Evolutionary conservation across 1,139 yeast species (phyloP).

Genomic region (Saccharomycopsis hybrid): DNA sequence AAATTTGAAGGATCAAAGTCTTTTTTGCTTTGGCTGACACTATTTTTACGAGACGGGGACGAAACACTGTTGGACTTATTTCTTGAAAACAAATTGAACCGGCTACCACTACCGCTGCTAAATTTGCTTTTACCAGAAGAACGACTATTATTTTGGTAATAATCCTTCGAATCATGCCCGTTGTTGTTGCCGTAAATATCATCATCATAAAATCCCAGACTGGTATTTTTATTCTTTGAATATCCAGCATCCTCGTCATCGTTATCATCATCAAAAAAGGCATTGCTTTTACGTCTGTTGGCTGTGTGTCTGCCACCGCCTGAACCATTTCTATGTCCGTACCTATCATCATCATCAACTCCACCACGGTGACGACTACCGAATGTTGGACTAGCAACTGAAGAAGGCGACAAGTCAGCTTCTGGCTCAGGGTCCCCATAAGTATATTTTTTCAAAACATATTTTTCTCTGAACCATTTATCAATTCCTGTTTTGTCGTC

Average conservation of each 20-base stretch:
- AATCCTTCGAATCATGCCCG: slow-evolving; percentile 11
- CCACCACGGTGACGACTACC: neutral
- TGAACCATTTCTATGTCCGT: neutral
- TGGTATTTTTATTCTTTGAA: neutral
- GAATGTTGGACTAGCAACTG: neutral
- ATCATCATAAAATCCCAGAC: slow-evolving; percentile 9
- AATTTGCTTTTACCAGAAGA: neutral
- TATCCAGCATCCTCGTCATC: slow-evolving; percentile 9
- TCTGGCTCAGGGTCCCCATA: slow-evolving; percentile 3
- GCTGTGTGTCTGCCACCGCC: too few species aligned
- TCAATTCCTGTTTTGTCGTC: slow-evolving; percentile 39
- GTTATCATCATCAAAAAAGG: slow-evolving; percentile 8
- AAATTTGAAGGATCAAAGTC: slow-evolving; percentile 6
- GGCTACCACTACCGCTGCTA: neutral
- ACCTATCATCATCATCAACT: neutral
- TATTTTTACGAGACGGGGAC: neutral
- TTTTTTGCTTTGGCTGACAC: neutral
- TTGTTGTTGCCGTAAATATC: slow-evolving; percentile 10
- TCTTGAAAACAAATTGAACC: neutral
- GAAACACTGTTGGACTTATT: neutral
- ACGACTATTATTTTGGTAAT: slow-evolving; percentile 9
- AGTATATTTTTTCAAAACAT: slow-evolving; percentile 10
- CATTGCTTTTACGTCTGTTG: neutral
- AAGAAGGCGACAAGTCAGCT: neutral
- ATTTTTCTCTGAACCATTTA: slow-evolving; percentile 20